These are phyloP conservation scores for Sequoia sempervirens DNA, from an alignment of 75 land plant species.

Conservation along the genomic window DNA sequence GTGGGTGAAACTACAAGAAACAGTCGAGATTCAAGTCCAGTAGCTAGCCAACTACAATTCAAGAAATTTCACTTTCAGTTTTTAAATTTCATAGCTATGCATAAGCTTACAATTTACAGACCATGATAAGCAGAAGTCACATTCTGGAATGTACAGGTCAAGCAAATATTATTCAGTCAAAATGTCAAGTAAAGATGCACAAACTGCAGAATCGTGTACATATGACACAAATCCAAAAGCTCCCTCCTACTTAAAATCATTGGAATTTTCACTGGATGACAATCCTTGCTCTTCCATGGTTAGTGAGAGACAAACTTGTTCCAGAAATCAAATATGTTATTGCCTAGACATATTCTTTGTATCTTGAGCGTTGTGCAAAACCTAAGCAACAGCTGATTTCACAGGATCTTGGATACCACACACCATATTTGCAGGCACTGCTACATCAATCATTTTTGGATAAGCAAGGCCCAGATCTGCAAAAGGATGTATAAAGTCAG, in stretches of 20 bases:
- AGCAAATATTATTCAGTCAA: neutral
- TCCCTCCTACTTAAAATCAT: neutral
- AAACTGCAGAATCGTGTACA: neutral
- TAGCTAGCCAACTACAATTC: neutral
- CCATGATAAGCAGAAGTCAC: neutral
- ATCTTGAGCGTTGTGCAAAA: neutral
- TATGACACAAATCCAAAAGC: neutral
- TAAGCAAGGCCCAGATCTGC: constrained; percentile 83
- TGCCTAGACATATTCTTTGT: no score
- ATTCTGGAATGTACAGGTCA: neutral
- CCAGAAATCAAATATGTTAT: neutral
- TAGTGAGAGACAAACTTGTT: neutral
- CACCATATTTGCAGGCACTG: constrained; percentile 91
- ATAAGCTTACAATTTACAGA: constrained; percentile 1
- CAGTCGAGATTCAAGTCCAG: neutral
- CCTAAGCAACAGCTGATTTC: neutral
- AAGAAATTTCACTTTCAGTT: neutral
- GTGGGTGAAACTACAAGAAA: neutral
- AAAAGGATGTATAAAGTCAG: neutral
- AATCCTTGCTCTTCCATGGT: constrained; percentile 2
- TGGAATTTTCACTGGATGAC: neutral
- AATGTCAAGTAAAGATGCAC: neutral
- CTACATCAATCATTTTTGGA: constrained; percentile 94
- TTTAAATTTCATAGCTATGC: neutral
- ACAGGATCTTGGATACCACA: constrained; percentile 81